Evolutionary conservation across 768 basidiomycete species (phyloP).

Genomic region (Lyophyllum atratum): DNA sequence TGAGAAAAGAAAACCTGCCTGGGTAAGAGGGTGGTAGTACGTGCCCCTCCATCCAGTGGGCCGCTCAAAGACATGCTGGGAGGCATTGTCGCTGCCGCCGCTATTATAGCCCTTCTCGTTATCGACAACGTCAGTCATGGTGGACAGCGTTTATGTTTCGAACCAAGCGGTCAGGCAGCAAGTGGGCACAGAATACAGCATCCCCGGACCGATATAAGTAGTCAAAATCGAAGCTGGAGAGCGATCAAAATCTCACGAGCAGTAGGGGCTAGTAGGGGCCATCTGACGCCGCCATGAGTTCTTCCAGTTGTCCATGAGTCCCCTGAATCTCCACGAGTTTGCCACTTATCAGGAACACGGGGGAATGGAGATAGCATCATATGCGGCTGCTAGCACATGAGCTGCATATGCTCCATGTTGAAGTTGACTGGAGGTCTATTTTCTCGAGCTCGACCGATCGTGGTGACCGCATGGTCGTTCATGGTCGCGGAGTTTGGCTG

Average conservation of each 20-base stretch:
- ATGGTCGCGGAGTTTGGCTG: conserved; percentile 1
- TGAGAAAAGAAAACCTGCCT: conserved; percentile 9
- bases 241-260: conserved; percentile 20
- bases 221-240: conserved; percentile 11
- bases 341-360: conserved; percentile 2
- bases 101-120: conserved; percentile 20
- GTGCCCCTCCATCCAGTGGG: conserved; percentile 22
- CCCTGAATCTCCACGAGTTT: conserved; percentile 11
- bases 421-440: not conserved
- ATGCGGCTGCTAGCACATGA: conserved; percentile 4
- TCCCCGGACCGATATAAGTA: conserved; percentile 19
- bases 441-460: not conserved
- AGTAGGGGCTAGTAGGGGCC: conserved; percentile 11
- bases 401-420: not conserved
- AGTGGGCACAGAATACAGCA: conserved; percentile 8
- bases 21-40: conserved; percentile 25
- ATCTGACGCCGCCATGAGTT: conserved; percentile 16
- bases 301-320: conserved; percentile 5
- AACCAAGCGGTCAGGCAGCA: conserved; percentile 3
- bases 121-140: conserved; percentile 20
- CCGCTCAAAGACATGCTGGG: conserved; percentile 20
- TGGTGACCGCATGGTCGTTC: conserved; percentile 8
- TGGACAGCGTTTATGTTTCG: conserved; percentile 6
- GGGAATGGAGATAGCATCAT: conserved; percentile 11
- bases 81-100: conserved; percentile 15